Evolutionary conservation across 73 alveolate species (phyloP).

Genomic region (Paramecium biaurelia): DNA sequence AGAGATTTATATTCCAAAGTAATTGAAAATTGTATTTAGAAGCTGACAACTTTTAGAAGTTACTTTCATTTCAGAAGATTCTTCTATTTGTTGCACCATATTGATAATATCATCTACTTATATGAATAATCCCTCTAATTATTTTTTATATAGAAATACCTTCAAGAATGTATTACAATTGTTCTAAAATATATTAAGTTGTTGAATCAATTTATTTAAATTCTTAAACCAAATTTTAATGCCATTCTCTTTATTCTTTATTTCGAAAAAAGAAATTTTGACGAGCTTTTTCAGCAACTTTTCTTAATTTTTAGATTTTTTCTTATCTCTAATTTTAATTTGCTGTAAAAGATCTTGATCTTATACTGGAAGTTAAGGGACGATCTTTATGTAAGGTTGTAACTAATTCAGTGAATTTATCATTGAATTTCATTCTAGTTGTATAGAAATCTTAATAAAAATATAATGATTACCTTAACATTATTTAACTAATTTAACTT

Average conservation of each 20-base stretch:
- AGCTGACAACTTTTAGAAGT: background rate
- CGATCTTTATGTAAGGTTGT: background rate
- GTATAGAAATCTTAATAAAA: background rate
- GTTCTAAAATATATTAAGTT: background rate
- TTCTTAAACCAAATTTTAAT: background rate
- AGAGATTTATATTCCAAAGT: background rate
- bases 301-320: background rate
- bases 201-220: background rate
- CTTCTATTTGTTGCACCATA: background rate
- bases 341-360: background rate
- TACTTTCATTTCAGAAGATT: background rate
- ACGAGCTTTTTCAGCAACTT: background rate
- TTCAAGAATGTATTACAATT: background rate
- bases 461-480: background rate
- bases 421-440: background rate
- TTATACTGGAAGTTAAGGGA: background rate
- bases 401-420: background rate
- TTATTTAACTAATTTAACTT: background rate
- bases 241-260: conserved; percentile 14
- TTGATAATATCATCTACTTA: background rate
- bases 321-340: background rate
- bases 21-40: background rate
- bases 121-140: background rate
- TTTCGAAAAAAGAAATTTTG: background rate
- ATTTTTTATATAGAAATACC: background rate